phyloP scores from a whole-genome alignment of 345 rosid species.

The Hibiscus tridactylites region DNA sequence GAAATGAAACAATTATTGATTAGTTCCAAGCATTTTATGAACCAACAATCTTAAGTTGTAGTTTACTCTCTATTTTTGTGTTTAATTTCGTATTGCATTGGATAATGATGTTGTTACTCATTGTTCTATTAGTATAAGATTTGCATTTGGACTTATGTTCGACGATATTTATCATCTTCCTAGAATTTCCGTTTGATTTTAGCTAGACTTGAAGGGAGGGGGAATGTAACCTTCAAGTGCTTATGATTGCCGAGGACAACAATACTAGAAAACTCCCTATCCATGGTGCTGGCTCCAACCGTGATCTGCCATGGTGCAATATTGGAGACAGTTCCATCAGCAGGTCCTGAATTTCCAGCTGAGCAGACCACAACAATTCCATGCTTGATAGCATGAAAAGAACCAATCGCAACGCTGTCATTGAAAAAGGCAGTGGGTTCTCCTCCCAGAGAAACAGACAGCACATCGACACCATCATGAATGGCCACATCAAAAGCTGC shows the following conservation, averaged over 20 bases:
- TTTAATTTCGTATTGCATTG: not conserved
- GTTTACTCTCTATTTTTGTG: not conserved
- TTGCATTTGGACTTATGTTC: not conserved
- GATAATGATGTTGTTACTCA: not conserved
- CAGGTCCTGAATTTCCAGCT: constrained; percentile 83
- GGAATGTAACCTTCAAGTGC: constrained; percentile 43
- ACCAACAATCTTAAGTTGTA: not conserved
- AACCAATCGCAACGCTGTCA: constrained; percentile 62
- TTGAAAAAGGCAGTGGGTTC: constrained; percentile 34
- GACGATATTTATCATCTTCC: not conserved
- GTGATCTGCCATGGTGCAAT: constrained; percentile 86
- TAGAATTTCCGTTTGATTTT: not conserved
- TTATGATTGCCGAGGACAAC: constrained; percentile 54
- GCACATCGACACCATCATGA: constrained; percentile 66
- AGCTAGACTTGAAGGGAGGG: not conserved
- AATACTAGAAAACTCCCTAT: constrained; percentile 67
- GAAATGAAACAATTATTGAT: not conserved
- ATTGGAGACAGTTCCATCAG: constrained; percentile 50
- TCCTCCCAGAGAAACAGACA: constrained; percentile 69
- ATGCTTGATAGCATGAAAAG: constrained; percentile 65
- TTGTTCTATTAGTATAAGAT: not conserved
- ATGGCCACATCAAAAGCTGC: constrained; percentile 70
- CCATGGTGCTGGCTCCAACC: constrained; percentile 86
- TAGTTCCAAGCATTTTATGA: not conserved
- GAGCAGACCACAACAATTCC: constrained; percentile 60